phyloP scores from a whole-genome alignment of 352 stramenopile species.

The Globisporangium iwayamae region DNA sequence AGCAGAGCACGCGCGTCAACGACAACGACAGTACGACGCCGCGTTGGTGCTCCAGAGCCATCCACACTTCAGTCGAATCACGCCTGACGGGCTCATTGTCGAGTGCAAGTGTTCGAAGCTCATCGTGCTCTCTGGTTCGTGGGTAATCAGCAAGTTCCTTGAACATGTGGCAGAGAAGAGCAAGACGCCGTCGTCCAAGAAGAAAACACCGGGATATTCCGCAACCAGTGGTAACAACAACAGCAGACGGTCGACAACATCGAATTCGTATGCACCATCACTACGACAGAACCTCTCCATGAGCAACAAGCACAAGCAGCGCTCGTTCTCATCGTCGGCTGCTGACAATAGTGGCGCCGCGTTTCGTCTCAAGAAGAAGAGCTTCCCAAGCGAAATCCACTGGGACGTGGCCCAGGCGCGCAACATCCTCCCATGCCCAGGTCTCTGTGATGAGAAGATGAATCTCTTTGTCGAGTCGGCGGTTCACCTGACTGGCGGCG shows the following conservation, averaged over 20 bases:
- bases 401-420: conserved; percentile 47
- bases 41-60: conserved; percentile 32
- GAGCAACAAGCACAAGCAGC: neutral
- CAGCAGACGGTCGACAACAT: neutral
- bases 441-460: conserved; percentile 56
- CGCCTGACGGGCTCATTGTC: conserved; percentile 58
- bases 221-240: neutral
- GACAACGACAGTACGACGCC: conserved; percentile 25
- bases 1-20: neutral
- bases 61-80: conserved; percentile 53
- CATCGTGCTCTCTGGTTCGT: conserved; percentile 46
- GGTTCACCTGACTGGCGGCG: conserved; percentile 63
- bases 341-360: conserved; percentile 9
- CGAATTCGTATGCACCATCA: too few relatives aligned
- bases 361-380: conserved; percentile 32
- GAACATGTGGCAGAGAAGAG: conserved; percentile 53
- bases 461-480: conserved; percentile 46
- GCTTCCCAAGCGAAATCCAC: conserved; percentile 46
- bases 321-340: neutral
- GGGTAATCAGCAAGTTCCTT: conserved; percentile 57
- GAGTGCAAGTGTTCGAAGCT: conserved; percentile 68
- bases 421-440: conserved; percentile 55
- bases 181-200: conserved; percentile 30
- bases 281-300: neutral
- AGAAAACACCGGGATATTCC: conserved; percentile 8